Conservation (phyloP, 108 stramenopile species). For the Chaetoceros tenuissimus region DNA sequence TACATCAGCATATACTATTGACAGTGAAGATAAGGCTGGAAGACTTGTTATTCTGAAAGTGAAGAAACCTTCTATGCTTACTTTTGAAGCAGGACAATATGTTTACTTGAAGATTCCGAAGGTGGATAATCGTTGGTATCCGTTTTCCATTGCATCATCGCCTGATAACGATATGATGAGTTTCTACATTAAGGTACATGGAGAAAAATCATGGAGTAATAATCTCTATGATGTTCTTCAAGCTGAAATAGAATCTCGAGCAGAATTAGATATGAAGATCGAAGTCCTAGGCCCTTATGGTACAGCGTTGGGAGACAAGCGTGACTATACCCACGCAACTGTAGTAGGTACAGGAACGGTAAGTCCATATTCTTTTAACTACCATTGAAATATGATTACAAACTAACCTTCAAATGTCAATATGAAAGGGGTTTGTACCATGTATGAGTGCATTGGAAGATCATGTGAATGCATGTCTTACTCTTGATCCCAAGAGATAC, state of each 20-base stretch:
- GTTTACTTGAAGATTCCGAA: conserved; percentile 11
- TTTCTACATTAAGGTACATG: conserved; percentile 31
- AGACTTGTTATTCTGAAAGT: conserved; percentile 30
- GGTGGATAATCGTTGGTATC: conserved; percentile 28
- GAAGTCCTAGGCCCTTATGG: conserved; percentile 42
- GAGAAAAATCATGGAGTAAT: conserved; percentile 1
- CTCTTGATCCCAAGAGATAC: no score
- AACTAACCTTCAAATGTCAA: no score
- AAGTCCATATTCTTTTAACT: no score
- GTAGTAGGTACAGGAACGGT: conserved; percentile 30
- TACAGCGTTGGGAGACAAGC: conserved; percentile 18
- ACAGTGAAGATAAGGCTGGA: conserved; percentile 4
- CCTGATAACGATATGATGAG: conserved; percentile 21
- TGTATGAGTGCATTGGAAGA: conserved; percentile 24
- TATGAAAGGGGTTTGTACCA: conserved; percentile 43
- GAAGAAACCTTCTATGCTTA: conserved; percentile 19
- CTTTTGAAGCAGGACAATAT: no score
- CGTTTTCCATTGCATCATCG: conserved; percentile 28
- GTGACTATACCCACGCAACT: conserved; percentile 19
- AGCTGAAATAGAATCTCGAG: conserved; percentile 1
- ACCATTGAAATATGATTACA: no score
- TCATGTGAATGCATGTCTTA: no score
- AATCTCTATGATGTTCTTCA: conserved; percentile 1
- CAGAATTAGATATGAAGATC: conserved; percentile 4
- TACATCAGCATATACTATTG: conserved; percentile 5